These are phyloP conservation scores for Suillus variegatus DNA, from an alignment of 768 basidiomycete species.

Conservation along the genomic window DNA sequence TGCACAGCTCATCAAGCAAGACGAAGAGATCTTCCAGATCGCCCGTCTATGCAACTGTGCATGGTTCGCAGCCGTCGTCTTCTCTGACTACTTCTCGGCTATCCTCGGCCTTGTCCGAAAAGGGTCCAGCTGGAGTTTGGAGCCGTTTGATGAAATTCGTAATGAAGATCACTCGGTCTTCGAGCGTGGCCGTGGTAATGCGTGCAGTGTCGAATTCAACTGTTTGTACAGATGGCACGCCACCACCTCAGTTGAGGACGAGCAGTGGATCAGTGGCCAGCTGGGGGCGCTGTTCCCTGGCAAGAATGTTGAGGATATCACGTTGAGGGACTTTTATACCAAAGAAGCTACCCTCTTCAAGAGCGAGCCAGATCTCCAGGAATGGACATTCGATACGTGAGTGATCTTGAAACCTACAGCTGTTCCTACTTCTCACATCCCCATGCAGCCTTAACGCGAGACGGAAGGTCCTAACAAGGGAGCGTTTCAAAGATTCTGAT, in stretches of 20 bases:
- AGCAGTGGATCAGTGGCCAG: conserved; percentile 60
- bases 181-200: conserved; percentile 80
- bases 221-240: conserved; percentile 87
- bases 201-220: conserved; percentile 88
- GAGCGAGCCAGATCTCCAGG: conserved; percentile 45
- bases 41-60: conserved; percentile 76
- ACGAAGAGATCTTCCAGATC: conserved; percentile 84
- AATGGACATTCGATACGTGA: conserved; percentile 72
- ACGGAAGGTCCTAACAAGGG: conserved; percentile 38
- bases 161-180: conserved; percentile 62
- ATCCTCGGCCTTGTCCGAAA: conserved; percentile 79
- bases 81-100: conserved; percentile 79
- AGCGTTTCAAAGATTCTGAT: conserved; percentile 65
- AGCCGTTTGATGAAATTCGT: conserved; percentile 76
- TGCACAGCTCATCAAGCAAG: conserved; percentile 48
- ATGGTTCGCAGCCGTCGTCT: conserved; percentile 79
- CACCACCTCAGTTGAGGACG: conserved; percentile 71
- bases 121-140: conserved; percentile 76
- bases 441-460: conserved; percentile 58
- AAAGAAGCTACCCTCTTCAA: conserved; percentile 41
- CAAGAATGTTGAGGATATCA: conserved; percentile 50
- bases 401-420: conserved; percentile 16
- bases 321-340: conserved; percentile 50
- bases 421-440: conserved; percentile 8
- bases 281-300: conserved; percentile 56